Evolutionary conservation across 2,329 filamentous ascomycete genomes (phyloP).

Genomic region (Gyromitra esculenta): DNA sequence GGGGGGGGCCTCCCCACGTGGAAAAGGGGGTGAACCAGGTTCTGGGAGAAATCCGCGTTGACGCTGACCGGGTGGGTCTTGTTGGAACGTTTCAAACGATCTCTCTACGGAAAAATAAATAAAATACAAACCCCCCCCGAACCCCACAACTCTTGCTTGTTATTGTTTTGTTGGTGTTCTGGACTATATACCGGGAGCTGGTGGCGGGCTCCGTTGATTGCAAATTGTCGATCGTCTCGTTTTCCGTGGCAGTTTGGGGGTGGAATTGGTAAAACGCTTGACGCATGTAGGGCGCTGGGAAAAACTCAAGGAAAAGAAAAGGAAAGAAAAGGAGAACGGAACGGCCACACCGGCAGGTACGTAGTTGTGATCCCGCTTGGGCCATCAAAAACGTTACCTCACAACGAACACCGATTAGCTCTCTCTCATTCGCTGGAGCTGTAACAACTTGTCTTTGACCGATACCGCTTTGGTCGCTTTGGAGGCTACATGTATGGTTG

Average conservation of each 20-base stretch:
- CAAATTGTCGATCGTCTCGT: not conserved
- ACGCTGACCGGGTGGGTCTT: too few species aligned
- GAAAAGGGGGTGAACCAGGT: too few species aligned
- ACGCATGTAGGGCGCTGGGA: not conserved
- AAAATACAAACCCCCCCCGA: not conserved
- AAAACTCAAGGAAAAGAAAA: too few species aligned
- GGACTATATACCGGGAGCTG: not conserved
- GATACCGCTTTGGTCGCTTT: constrained; percentile 28
- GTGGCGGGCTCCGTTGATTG: not conserved
- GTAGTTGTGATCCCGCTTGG: not conserved
- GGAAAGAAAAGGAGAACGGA: not conserved
- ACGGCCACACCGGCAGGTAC: not conserved
- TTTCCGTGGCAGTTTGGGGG: not conserved
- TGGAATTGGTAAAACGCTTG: not conserved
- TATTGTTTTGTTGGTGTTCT: not conserved
- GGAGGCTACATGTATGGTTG: constrained; percentile 8
- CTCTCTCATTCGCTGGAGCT: not conserved
- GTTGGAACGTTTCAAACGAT: constrained; percentile 1
- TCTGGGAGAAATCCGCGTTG: too few species aligned
- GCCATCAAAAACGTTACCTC: not conserved
- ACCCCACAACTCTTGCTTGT: not conserved
- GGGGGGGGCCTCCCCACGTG: too few species aligned
- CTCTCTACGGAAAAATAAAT: not conserved
- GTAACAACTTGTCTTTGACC: not conserved
- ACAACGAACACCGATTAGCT: not conserved